Percentiles rank a stretch among this genome's conserved stretches.
Evolutionary conservation across 1,139 yeast species (phyloP).

Genomic region (Geotrichum bryndzae): DNA sequence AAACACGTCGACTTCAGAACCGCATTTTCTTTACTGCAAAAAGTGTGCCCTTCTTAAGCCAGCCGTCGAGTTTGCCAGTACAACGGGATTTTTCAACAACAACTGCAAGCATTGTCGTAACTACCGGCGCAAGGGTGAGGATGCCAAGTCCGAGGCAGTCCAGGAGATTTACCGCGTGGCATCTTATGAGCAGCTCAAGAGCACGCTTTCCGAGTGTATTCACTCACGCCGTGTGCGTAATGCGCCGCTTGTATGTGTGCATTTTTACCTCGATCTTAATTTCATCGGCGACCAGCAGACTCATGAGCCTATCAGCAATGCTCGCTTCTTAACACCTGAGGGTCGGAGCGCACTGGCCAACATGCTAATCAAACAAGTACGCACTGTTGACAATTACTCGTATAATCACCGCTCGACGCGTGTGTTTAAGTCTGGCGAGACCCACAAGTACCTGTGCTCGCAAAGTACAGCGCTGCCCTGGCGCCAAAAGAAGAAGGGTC

Average conservation of each 20-base stretch:
- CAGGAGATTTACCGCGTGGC: conserved; percentile 14
- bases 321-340: conserved; percentile 10
- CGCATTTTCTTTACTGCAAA: conserved; percentile 16
- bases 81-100: conserved; percentile 16
- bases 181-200: conserved; percentile 11
- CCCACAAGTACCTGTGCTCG: conserved; percentile 17
- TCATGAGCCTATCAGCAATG: conserved; percentile 7
- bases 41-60: conserved; percentile 17
- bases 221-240: conserved; percentile 9
- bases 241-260: conserved; percentile 13
- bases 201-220: conserved; percentile 11
- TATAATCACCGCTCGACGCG: conserved; percentile 17
- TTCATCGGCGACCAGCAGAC: conserved; percentile 11
- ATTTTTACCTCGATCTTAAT: conserved; percentile 12
- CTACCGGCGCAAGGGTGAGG: conserved; percentile 16
- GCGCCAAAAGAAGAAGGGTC: conserved; percentile 15
- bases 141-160: conserved; percentile 16
- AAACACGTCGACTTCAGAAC: conserved; percentile 12
- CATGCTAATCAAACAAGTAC: conserved; percentile 8
- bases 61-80: conserved; percentile 17
- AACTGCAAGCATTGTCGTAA: conserved; percentile 17
- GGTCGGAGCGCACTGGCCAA: conserved; percentile 16
- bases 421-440: conserved; percentile 16
- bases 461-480: conserved; percentile 16
- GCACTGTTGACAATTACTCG: conserved; percentile 11